A percentile compares a stretch with the other conserved stretches of the same genome.
Evolutionary conservation across 1,139 yeast species (phyloP).

Genomic region (Yamadazyma aaseri): DNA sequence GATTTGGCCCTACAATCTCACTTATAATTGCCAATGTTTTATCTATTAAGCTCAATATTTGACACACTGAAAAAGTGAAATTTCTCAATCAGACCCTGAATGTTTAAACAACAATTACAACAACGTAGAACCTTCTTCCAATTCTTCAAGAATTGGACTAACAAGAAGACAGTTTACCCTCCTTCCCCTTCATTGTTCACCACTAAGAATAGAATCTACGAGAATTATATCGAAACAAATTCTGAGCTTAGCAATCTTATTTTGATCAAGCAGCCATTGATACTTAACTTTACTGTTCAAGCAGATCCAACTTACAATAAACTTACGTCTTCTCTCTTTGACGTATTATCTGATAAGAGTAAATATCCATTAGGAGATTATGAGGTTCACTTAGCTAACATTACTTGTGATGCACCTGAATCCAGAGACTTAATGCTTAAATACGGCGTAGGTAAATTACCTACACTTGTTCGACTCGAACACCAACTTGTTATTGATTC

Average conservation of each 20-base stretch:
- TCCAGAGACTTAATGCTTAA: slow-evolving; percentile 57
- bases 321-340: slow-evolving; percentile 63
- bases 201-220: slow-evolving; percentile 41
- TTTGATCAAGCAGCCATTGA: slow-evolving; percentile 56
- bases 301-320: slow-evolving; percentile 64
- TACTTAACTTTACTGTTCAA: slow-evolving; percentile 69
- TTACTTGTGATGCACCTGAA: slow-evolving; percentile 65
- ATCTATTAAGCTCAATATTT: no score
- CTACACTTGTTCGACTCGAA: slow-evolving; percentile 63
- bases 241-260: slow-evolving; percentile 58
- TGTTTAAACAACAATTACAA: slow-evolving; percentile 4
- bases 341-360: slow-evolving; percentile 50
- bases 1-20: no score
- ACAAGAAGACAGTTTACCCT: slow-evolving; percentile 30
- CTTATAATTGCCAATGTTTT: no score
- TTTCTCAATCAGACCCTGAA: slow-evolving; percentile 1
- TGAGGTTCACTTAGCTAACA: slow-evolving; percentile 60
- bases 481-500: slow-evolving; percentile 63
- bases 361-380: slow-evolving; percentile 36
- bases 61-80: no score
- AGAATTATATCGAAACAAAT: slow-evolving; percentile 43
- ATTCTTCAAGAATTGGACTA: slow-evolving; percentile 11
- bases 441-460: slow-evolving; percentile 57
- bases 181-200: slow-evolving; percentile 38
- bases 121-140: slow-evolving; percentile 9